A percentile compares a stretch with the other conserved stretches of the same genome.
phyloP scores from a whole-genome alignment of 768 basidiomycete species.

The Hirschioporus abietinus region DNA sequence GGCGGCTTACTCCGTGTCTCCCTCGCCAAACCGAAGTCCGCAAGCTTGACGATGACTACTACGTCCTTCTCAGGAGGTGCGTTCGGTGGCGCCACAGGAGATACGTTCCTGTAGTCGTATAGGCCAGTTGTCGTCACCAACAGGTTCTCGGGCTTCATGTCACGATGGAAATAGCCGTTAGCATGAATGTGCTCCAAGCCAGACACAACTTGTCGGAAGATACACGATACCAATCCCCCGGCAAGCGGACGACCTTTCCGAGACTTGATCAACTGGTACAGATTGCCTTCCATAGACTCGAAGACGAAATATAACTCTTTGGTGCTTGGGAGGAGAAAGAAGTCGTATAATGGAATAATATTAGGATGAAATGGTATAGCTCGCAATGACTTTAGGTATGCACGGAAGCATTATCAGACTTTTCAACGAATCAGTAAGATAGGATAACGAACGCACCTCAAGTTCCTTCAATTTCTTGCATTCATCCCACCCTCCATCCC shows the following conservation, averaged over 20 bases:
- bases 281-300: slow-evolving; percentile 99
- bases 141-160: slow-evolving; percentile 99
- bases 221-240: slow-evolving; percentile 92
- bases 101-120: slow-evolving; percentile 81
- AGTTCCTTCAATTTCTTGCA: slow-evolving; percentile 94
- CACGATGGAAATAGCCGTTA: slow-evolving; percentile 95
- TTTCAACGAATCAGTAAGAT: slow-evolving; percentile 11
- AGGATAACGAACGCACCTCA: slow-evolving; percentile 52
- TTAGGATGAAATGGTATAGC: slow-evolving; percentile 93
- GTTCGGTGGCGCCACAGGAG: slow-evolving; percentile 58
- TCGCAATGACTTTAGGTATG: slow-evolving; percentile 69
- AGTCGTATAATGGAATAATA: slow-evolving; percentile 98
- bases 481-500: slow-evolving; percentile 98
- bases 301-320: slow-evolving; percentile 99
- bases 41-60: slow-evolving; percentile 93
- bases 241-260: slow-evolving; percentile 93
- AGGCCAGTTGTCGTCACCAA: slow-evolving; percentile 97
- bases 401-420: slow-evolving; percentile 14
- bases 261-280: slow-evolving; percentile 98
- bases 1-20: slow-evolving; percentile 86
- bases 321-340: slow-evolving; percentile 92
- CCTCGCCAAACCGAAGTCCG: slow-evolving; percentile 95
- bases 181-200: slow-evolving; percentile 92
- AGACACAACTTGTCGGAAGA: slow-evolving; percentile 86
- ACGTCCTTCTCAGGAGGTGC: slow-evolving; percentile 86